Evolutionary conservation across 805 yeast genomes (phyloP).

Genomic region (Kuraishia capsulata): DNA sequence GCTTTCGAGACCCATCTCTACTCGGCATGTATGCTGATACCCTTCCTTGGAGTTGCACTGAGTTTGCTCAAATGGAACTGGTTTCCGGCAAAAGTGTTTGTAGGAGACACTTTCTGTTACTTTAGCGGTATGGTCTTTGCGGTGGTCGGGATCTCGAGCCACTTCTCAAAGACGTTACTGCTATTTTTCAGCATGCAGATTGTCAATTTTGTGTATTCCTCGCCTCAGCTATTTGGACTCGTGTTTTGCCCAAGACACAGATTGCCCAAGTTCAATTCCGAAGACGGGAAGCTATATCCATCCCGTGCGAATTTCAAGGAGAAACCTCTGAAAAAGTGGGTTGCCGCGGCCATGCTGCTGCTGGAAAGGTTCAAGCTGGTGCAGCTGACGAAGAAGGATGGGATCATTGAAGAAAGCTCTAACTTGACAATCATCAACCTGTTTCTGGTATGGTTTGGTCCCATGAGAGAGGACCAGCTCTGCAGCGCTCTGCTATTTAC

Average conservation of each 20-base stretch:
- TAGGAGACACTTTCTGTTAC: conserved; percentile 97
- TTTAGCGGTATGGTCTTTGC: conserved; percentile 99
- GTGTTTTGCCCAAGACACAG: conserved; percentile 96
- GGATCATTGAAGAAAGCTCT: conserved; percentile 37
- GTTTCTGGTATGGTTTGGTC: conserved; percentile 79
- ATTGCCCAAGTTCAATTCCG: conserved; percentile 64
- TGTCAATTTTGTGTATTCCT: conserved; percentile 78
- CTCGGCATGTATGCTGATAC: conserved; percentile 71
- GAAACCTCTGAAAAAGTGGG: conserved; percentile 21
- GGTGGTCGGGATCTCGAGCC: conserved; percentile 91
- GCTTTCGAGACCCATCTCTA: conserved; percentile 79
- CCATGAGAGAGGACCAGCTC: conserved; percentile 73
- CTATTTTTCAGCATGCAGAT: conserved; percentile 87
- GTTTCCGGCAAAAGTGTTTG: conserved; percentile 90
- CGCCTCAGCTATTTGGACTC: conserved; percentile 82
- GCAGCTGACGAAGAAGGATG: conserved; percentile 22
- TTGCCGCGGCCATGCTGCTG: conserved; percentile 28
- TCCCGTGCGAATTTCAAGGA: conserved; percentile 40
- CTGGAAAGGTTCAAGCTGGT: conserved; percentile 45
- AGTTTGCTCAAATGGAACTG: conserved; percentile 74
- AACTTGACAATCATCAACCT: conserved; percentile 87
- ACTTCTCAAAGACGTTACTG: conserved; percentile 87
- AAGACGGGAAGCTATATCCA: conserved; percentile 69
- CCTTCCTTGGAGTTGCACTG: conserved; percentile 77
- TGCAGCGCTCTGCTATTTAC: conserved; percentile 48